Conservation (phyloP, 371 early-diverging fungal genomes). For the Fennellomyces sp. region DNA sequence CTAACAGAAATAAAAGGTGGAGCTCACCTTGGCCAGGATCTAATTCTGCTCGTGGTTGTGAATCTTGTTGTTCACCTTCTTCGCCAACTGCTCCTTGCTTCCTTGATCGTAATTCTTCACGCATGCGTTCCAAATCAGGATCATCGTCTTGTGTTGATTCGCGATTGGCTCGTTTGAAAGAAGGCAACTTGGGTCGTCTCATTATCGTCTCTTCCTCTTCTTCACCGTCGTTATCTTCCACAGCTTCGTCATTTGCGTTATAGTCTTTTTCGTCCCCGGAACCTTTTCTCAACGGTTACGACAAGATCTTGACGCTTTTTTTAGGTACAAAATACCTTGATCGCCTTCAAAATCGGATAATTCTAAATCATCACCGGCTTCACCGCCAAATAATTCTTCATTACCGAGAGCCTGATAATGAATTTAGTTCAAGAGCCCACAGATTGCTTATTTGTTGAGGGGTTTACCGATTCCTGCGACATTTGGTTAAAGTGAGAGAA, state of each 20-base stretch:
- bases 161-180: conserved; percentile 42
- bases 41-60: conserved; percentile 26
- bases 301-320: too few species aligned
- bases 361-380: conserved; percentile 30
- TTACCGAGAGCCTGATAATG: neutral
- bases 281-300: too few species aligned
- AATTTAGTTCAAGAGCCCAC: neutral
- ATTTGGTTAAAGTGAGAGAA: neutral
- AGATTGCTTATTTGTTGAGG: neutral
- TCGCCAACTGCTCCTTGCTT: conserved; percentile 23
- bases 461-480: neutral
- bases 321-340: conserved; percentile 28
- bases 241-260: conserved; percentile 20
- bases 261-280: conserved; percentile 6
- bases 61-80: conserved; percentile 33
- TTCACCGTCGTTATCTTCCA: conserved; percentile 9
- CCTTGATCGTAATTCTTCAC: conserved; percentile 34
- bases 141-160: conserved; percentile 34
- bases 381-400: conserved; percentile 13
- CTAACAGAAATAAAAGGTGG: too few species aligned
- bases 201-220: conserved; percentile 2
- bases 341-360: conserved; percentile 52
- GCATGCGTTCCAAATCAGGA: conserved; percentile 36
- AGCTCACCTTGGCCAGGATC: conserved; percentile 16
- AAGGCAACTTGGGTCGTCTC: conserved; percentile 29